A percentile compares a stretch with the other conserved stretches of the same genome.
phyloP scores from a whole-genome alignment of 2,329 filamentous ascomycete genomes.

The Calonectria montana region DNA sequence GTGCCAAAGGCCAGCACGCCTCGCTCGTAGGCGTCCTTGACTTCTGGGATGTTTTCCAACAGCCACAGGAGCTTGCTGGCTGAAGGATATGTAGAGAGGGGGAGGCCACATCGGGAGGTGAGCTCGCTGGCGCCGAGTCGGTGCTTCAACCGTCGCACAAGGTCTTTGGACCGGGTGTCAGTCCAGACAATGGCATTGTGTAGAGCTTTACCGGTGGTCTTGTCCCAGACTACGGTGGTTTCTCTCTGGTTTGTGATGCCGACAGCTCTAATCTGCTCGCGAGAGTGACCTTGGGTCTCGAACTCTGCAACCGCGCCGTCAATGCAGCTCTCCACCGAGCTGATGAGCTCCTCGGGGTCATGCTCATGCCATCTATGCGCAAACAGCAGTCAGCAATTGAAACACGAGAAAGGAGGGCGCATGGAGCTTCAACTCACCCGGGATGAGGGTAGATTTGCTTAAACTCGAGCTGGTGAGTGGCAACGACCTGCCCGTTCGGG shows the following conservation, averaged over 20 bases:
- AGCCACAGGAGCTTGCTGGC: slow-evolving; percentile 84
- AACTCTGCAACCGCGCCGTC: slow-evolving; percentile 78
- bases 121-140: slow-evolving; percentile 75
- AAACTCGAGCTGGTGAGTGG: slow-evolving; percentile 81
- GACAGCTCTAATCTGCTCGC: slow-evolving; percentile 76
- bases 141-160: slow-evolving; percentile 79
- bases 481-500: slow-evolving; percentile 74
- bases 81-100: slow-evolving; percentile 85
- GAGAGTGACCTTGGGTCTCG: slow-evolving; percentile 73
- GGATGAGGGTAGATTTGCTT: slow-evolving; percentile 79
- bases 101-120: slow-evolving; percentile 76
- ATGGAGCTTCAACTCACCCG: slow-evolving; percentile 64
- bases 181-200: slow-evolving; percentile 89
- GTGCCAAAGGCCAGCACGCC: slow-evolving; percentile 82
- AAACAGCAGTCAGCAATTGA: neutral
- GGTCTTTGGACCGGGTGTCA: slow-evolving; percentile 78
- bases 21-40: slow-evolving; percentile 77
- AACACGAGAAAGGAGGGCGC: neutral
- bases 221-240: slow-evolving; percentile 84
- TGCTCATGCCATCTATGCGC: slow-evolving; percentile 82
- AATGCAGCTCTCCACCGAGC: slow-evolving; percentile 80
- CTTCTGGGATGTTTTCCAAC: slow-evolving; percentile 73
- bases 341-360: slow-evolving; percentile 79
- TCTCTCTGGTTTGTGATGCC: slow-evolving; percentile 89
- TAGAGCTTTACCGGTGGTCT: slow-evolving; percentile 78